These are phyloP conservation scores for Lenzites betulinus DNA, from an alignment of 768 basidiomycete genomes.

Conservation along the genomic window DNA sequence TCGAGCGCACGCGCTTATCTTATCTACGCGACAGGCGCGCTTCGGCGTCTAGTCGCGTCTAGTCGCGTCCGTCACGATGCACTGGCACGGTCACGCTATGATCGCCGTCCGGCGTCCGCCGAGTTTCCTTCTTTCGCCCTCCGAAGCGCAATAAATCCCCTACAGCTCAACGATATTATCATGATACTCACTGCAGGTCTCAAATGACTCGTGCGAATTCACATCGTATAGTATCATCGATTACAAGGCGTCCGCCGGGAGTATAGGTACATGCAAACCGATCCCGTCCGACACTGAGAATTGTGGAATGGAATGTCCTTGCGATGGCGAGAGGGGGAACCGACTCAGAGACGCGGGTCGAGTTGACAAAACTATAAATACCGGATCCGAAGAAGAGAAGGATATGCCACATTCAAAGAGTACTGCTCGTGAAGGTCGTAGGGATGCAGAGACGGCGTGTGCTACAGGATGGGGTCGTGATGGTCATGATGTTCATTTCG, in stretches of 20 bases:
- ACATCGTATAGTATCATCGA: neutral
- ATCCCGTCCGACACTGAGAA: conserved; percentile 7
- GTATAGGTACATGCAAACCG: conserved; percentile 11
- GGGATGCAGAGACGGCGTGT: too few relatives aligned
- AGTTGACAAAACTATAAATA: conserved; percentile 11
- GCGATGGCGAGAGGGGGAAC: neutral
- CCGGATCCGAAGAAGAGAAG: neutral
- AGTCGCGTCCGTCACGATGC: conserved; percentile 16
- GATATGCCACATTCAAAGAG: conserved; percentile 7
- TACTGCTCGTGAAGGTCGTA: neutral
- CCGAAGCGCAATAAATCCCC: too few relatives aligned
- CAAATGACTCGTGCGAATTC: neutral
- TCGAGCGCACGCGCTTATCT: neutral
- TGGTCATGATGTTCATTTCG: conserved; percentile 13
- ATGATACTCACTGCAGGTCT: too few relatives aligned
- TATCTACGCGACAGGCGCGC: neutral
- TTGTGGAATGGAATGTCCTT: neutral
- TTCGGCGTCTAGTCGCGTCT: neutral
- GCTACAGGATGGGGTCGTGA: conserved; percentile 1
- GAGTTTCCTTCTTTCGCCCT: too few relatives aligned
- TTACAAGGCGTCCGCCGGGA: conserved; percentile 3
- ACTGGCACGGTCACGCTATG: neutral
- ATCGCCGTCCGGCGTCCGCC: too few relatives aligned
- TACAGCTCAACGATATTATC: too few relatives aligned
- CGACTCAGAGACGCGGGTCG: neutral